Percentiles rank a stretch among this genome's conserved stretches.
Conservation (phyloP, 495 filamentous ascomycete species). For the Lophium mytilinum region DNA sequence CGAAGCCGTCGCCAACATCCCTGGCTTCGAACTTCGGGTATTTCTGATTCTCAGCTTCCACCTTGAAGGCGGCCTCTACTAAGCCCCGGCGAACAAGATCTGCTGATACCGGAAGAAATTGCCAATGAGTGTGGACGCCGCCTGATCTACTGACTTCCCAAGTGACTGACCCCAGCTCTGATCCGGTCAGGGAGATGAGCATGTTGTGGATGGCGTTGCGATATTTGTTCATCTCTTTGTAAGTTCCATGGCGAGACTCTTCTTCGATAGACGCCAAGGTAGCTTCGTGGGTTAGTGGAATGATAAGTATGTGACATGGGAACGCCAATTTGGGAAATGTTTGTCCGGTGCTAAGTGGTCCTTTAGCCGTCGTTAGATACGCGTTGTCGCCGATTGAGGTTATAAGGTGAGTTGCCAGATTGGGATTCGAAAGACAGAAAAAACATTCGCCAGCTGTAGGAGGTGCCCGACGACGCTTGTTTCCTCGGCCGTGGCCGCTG, state of each 20-base stretch:
- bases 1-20: slow-evolving; percentile 34
- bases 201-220: slow-evolving; percentile 63
- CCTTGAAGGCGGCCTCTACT: slow-evolving; percentile 75
- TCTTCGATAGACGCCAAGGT: slow-evolving; percentile 55
- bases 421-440: slow-evolving; percentile 85
- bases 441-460: slow-evolving; percentile 76
- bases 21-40: slow-evolving; percentile 47
- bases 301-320: slow-evolving; percentile 83
- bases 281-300: slow-evolving; percentile 70
- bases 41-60: slow-evolving; percentile 68
- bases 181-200: slow-evolving; percentile 43
- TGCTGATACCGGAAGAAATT: slow-evolving; percentile 72
- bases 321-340: slow-evolving; percentile 66
- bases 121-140: slow-evolving; percentile 88
- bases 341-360: slow-evolving; percentile 61
- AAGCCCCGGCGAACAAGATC: slow-evolving; percentile 57
- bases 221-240: slow-evolving; percentile 73
- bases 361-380: slow-evolving; percentile 89
- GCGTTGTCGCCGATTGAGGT: slow-evolving; percentile 73
- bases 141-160: slow-evolving; percentile 76
- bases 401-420: slow-evolving; percentile 77
- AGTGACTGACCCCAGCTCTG: slow-evolving; percentile 66
- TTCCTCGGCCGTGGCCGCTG: slow-evolving; percentile 12
- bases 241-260: slow-evolving; percentile 46
- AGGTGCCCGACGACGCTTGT: slow-evolving; percentile 40